These are phyloP conservation scores for Millerago galiae DNA, from an alignment of 805 yeast species.

Conservation along the genomic window DNA sequence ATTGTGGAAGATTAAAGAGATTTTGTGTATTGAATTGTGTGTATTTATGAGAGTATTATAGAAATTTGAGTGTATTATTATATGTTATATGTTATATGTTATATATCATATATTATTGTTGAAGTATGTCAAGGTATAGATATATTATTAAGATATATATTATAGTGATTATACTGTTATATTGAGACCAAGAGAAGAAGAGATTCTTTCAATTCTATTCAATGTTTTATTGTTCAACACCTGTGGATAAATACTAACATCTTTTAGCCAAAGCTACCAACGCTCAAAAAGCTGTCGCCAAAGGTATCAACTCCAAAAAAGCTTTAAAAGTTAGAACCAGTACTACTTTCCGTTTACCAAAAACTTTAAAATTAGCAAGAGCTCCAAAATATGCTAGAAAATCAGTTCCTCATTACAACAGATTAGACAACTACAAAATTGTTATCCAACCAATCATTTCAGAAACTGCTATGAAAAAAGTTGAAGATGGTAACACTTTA, in stretches of 20 bases:
- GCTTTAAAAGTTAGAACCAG: conserved; percentile 89
- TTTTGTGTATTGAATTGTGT: neutral
- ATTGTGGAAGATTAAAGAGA: neutral
- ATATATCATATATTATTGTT: neutral
- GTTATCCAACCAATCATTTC: conserved; percentile 93
- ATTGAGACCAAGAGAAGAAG: too few relatives aligned
- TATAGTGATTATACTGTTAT: too few relatives aligned
- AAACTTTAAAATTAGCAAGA: conserved; percentile 92
- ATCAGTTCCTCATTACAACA: conserved; percentile 95
- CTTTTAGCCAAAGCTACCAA: conserved; percentile 72
- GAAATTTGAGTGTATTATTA: too few relatives aligned
- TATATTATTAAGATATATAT: too few relatives aligned
- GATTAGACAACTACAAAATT: conserved; percentile 93
- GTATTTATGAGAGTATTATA: too few relatives aligned
- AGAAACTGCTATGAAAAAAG: conserved; percentile 99
- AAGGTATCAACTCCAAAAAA: conserved; percentile 93
- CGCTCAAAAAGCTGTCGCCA: conserved; percentile 98
- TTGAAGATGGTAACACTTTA: conserved; percentile 98
- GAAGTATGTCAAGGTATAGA: neutral
- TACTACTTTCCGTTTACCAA: conserved; percentile 95
- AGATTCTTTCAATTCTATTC: neutral
- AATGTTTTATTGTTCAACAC: neutral
- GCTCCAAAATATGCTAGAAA: conserved; percentile 92
- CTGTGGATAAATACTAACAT: conserved; percentile 14
- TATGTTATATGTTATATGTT: too few relatives aligned